Evolutionary conservation across 305 asterid genomes (phyloP).

Genomic region (Fraxinus floribunda): DNA sequence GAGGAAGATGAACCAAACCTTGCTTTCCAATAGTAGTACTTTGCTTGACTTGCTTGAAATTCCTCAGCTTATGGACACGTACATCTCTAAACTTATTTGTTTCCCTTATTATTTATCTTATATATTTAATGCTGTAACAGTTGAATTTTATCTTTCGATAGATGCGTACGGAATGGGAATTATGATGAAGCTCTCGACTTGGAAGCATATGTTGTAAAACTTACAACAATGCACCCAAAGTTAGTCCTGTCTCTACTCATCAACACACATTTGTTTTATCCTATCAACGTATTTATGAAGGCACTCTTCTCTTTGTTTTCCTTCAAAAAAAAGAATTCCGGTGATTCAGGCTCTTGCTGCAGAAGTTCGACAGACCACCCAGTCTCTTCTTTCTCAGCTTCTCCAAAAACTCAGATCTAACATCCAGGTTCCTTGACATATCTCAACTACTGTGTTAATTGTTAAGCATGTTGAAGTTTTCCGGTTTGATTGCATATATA

Average conservation of each 20-base stretch:
- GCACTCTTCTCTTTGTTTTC: constrained; percentile 30
- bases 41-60: constrained; percentile 93
- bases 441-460: neutral
- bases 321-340: constrained; percentile 60
- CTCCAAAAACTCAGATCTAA: constrained; percentile 87
- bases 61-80: constrained; percentile 98
- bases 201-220: constrained; percentile 84
- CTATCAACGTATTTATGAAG: constrained; percentile 34
- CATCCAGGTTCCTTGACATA: constrained; percentile 60
- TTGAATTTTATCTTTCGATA: constrained; percentile 29
- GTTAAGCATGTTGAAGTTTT: constrained; percentile 9
- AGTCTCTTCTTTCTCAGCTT: constrained; percentile 85
- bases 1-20: constrained; percentile 82
- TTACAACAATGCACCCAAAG: constrained; percentile 85
- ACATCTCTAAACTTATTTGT: constrained; percentile 31
- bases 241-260: constrained; percentile 42
- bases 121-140: constrained; percentile 16
- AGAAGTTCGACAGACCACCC: constrained; percentile 82
- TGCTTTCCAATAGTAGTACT: constrained; percentile 77
- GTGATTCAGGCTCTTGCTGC: constrained; percentile 65
- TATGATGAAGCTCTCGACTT: constrained; percentile 92
- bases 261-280: constrained; percentile 26
- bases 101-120: constrained; percentile 1
- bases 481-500: constrained; percentile 12
- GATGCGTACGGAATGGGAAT: constrained; percentile 90